Evolutionary conservation across 2,329 filamentous ascomycete genomes (phyloP).

Genomic region (Aspergillus latus): DNA sequence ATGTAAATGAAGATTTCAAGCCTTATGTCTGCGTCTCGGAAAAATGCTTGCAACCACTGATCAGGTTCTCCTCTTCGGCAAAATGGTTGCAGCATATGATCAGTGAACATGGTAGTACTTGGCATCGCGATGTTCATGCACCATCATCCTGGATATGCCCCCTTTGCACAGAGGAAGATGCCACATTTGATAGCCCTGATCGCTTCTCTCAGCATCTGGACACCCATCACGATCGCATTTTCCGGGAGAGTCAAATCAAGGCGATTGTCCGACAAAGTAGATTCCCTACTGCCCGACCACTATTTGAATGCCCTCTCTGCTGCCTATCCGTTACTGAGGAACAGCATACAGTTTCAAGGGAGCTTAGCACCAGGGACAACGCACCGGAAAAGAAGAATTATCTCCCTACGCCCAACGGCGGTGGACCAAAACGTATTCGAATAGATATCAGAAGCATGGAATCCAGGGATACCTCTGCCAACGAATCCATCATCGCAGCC

Average conservation of each 20-base stretch:
- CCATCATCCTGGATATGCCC: neutral
- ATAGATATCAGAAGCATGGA: neutral
- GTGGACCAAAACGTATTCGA: neutral
- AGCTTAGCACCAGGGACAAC: neutral
- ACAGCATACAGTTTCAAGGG: neutral
- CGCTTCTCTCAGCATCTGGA: neutral
- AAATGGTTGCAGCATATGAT: slow-evolving; percentile 6
- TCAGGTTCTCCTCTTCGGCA: neutral
- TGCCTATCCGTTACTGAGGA: neutral
- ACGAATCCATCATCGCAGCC: neutral
- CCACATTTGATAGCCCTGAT: neutral
- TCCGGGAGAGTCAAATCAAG: neutral
- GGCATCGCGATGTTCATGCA: neutral
- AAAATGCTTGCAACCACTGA: neutral
- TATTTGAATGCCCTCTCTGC: neutral
- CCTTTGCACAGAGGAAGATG: neutral
- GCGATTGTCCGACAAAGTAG: slow-evolving; percentile 3
- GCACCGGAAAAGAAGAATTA: neutral
- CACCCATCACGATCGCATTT: neutral
- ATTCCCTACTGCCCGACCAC: neutral
- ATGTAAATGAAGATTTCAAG: slow-evolving; percentile 4
- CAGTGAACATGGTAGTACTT: neutral
- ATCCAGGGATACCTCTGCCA: neutral
- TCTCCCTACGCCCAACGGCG: neutral
- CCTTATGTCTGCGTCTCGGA: slow-evolving; percentile 2